Conservation (phyloP, 1,284 basidiomycete species). For the Cerrena zonata region DNA sequence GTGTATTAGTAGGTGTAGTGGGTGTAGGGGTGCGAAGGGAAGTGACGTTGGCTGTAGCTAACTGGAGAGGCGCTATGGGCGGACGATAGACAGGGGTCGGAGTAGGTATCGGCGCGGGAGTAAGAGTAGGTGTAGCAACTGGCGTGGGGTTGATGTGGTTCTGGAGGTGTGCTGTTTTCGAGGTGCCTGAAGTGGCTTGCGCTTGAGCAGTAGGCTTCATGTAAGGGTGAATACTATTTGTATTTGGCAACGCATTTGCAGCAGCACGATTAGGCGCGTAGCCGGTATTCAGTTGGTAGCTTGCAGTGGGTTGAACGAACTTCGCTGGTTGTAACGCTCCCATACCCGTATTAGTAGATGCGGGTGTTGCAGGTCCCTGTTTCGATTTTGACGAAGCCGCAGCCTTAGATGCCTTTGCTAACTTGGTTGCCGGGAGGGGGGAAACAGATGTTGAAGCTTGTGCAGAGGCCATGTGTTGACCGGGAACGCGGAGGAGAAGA, state of each 20-base stretch:
- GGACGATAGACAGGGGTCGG: slow-evolving; percentile 8
- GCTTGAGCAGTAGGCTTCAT: not conserved
- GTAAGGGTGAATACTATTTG: slow-evolving; percentile 1
- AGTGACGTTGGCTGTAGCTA: not conserved
- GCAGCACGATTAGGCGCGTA: not conserved
- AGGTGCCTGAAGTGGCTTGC: slow-evolving; percentile 2
- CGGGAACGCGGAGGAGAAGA: slow-evolving; percentile 15
- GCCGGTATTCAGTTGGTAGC: not conserved
- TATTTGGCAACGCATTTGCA: slow-evolving; percentile 1
- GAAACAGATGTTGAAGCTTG: slow-evolving; percentile 6
- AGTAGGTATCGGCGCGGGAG: slow-evolving; percentile 9
- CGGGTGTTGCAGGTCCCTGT: not conserved
- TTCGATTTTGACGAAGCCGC: not conserved
- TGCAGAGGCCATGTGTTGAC: slow-evolving; percentile 13
- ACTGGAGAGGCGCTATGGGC: slow-evolving; percentile 11
- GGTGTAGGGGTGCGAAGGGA: slow-evolving; percentile 42
- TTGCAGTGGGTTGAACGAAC: not conserved
- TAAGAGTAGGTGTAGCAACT: slow-evolving; percentile 3
- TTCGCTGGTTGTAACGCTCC: not conserved
- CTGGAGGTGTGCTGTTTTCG: not conserved
- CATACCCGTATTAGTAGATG: not conserved
- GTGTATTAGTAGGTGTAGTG: slow-evolving; percentile 11
- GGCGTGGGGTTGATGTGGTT: too few species aligned
- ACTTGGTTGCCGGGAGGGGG: not conserved
- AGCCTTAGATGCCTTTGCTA: not conserved